Evolutionary conservation across 345 rosid genomes (phyloP), one percentile per base, ranked within the genome.

Genomic region (Linum usitatissimum): DNA sequence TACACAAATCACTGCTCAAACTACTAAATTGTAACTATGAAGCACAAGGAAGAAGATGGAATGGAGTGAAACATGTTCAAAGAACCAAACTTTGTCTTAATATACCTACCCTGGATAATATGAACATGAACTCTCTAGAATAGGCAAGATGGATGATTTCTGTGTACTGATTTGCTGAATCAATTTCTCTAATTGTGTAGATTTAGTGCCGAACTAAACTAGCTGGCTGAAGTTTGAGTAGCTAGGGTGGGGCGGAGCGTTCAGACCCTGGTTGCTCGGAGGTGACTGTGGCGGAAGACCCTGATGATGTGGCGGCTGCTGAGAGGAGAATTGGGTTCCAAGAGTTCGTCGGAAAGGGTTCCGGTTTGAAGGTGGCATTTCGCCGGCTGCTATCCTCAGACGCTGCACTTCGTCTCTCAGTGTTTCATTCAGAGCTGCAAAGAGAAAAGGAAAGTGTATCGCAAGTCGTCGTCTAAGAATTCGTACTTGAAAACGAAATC

Each of bases 331-430:
- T 53, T 82, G 86, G 18, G 86, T 75, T 53, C 73, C 69, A 21
- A 71, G 69, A 42, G 66, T 67, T 53, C 79, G 75, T 62, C 69
- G 73, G 65, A 72, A 88, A 54, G 86, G 82, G 57, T 74, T 82
- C 57, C 89, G 86, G 56, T 82, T 83, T 38, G 71, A 80, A 13
- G 80, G 73, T 39, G 90, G 83, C 55, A 80, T 68, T 74, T 89
- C 93, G 30, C 87, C 81, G 0, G 96, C 84, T 17, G 87, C 81
- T 67, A 84, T 81, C 75, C 84, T 92, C 56, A 92, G 95, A 74
- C 98, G 83, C 70, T 85, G 87, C 65, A 89, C 95, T 80, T 92
- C 98, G 34, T 84, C 96, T 67, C 81, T 81, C 70, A 88, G 67
- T 6, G 83, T 77, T 68, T 92, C 96, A 55, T 88, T 84, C 59